phyloP scores from a whole-genome alignment of 2,329 filamentous ascomycete species.

The Penicillium sclerotigenum region DNA sequence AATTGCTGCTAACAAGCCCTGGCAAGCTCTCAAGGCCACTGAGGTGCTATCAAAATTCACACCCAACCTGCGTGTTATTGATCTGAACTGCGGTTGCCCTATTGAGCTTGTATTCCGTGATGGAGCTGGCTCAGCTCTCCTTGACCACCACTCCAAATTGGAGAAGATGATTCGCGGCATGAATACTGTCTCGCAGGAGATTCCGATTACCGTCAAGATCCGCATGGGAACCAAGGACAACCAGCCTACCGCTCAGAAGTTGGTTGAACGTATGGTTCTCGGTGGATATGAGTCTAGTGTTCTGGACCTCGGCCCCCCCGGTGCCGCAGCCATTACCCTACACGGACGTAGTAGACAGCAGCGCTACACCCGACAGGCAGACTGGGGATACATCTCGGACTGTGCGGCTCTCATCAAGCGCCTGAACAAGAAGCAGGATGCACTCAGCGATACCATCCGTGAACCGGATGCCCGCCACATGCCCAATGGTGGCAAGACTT shows the following conservation, averaged over 20 bases:
- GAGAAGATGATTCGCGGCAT: conserved; percentile 95
- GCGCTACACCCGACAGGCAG: conserved; percentile 85
- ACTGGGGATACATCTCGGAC: conserved; percentile 92
- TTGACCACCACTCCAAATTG: conserved; percentile 83
- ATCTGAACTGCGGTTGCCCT: conserved; percentile 95
- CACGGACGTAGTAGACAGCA: conserved; percentile 93
- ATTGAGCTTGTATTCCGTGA: conserved; percentile 90
- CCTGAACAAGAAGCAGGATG: conserved; percentile 67
- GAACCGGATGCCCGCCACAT: conserved; percentile 74
- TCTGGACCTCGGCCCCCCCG: conserved; percentile 66
- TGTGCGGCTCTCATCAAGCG: conserved; percentile 79
- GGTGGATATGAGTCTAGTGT: conserved; percentile 71
- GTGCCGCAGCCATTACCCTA: conserved; percentile 90
- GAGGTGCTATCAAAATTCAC: conserved; percentile 74
- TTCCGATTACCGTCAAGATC: conserved; percentile 93
- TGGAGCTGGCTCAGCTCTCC: conserved; percentile 83
- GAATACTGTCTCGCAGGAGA: conserved; percentile 86
- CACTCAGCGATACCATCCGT: conserved; percentile 68
- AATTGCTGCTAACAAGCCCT: conserved; percentile 88
- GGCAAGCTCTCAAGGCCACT: conserved; percentile 83
- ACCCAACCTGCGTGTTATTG: conserved; percentile 82
- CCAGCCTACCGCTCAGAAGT: conserved; percentile 72
- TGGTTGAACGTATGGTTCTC: conserved; percentile 78
- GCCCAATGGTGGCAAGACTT: conserved; percentile 69
- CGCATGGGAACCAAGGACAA: conserved; percentile 83